These are phyloP conservation scores for Penicillium paneum DNA, from an alignment of 2,329 filamentous ascomycete genomes.

Conservation along the genomic window DNA sequence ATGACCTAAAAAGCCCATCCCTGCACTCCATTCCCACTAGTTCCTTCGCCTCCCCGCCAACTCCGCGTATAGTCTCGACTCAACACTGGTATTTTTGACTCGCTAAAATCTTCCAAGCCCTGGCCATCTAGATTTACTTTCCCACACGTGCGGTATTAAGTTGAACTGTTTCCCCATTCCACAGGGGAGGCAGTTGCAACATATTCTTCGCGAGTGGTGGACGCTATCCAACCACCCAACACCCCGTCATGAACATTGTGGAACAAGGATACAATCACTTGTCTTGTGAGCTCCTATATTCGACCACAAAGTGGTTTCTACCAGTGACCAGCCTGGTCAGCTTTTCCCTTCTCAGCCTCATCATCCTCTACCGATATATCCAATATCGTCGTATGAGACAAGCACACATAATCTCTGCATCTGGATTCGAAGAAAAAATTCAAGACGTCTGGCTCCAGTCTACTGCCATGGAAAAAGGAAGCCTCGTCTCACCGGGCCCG, in stretches of 20 bases:
- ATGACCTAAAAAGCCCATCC: neutral
- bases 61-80: neutral
- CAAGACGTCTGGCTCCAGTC: neutral
- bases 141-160: slow-evolving; percentile 3
- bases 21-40: neutral
- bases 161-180: neutral
- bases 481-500: neutral
- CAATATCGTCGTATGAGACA: neutral
- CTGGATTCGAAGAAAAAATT: neutral
- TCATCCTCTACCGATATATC: neutral
- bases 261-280: neutral
- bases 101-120: neutral
- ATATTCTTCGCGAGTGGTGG: neutral
- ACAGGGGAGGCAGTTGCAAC: slow-evolving; percentile 3
- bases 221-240: slow-evolving; percentile 1
- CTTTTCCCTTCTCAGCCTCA: neutral
- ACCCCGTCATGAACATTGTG: neutral
- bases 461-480: slow-evolving; percentile 15
- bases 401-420: neutral
- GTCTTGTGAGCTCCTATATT: neutral
- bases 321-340: neutral
- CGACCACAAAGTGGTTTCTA: neutral
- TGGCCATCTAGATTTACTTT: neutral
- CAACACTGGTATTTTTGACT: neutral
- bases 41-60: slow-evolving; percentile 1